phyloP scores from a whole-genome alignment of 257 asterid genomes.

The Solanum medicagineum region DNA sequence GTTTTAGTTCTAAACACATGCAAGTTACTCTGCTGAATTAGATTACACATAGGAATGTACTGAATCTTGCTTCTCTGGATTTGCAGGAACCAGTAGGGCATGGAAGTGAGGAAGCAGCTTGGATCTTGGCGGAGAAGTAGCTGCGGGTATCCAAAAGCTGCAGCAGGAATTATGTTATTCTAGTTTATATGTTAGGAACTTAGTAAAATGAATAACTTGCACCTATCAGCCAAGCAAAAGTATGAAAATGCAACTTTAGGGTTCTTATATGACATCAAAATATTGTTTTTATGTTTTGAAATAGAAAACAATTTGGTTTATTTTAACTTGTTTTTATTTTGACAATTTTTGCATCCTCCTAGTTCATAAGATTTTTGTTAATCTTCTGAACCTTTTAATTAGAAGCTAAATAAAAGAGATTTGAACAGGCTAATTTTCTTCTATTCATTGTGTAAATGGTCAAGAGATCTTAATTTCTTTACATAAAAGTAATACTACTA shows the following conservation, averaged over 20 bases:
- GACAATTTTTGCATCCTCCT: background rate
- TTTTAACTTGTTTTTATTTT: background rate
- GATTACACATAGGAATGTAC: background rate
- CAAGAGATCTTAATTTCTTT: background rate
- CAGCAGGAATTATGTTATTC: background rate
- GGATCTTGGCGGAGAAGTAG: background rate
- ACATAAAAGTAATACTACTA: background rate
- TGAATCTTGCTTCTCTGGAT: background rate
- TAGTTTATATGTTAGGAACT: background rate
- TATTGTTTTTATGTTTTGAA: background rate
- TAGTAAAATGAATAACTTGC: background rate
- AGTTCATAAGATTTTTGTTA: background rate
- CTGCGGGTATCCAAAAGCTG: background rate
- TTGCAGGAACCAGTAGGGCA: constrained; percentile 16
- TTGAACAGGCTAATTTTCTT: no score
- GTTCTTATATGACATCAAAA: background rate
- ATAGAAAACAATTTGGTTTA: background rate
- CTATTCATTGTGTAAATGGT: background rate
- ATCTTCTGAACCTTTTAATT: background rate
- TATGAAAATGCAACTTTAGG: background rate
- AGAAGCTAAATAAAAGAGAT: background rate
- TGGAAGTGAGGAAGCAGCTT: background rate
- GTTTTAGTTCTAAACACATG: background rate
- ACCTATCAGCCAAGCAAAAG: background rate
- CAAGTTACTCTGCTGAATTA: background rate